Base-by-base conservation (phyloP, 202 grass and related monocot species). In the Alloteropsis angusta region DNA sequence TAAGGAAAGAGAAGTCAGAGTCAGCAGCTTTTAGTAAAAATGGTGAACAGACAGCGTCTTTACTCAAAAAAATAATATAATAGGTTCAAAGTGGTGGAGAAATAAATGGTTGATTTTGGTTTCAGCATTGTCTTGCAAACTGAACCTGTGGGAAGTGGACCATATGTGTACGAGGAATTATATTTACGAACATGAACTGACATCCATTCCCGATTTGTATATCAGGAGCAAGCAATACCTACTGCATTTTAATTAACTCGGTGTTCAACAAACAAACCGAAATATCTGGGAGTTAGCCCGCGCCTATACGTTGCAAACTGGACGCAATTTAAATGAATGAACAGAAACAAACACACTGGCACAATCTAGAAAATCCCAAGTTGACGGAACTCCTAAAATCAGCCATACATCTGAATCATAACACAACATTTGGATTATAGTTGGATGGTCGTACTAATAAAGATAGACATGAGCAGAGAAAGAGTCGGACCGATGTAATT, bases 401-500 rank as follows among this genome's bases (percentile, higher is more conserved):
- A 43, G 25, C 1, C 50, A 41, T 74, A 16, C 35, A 19, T 68
- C 19, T 8, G 14, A 19, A 74, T 38, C 15, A 68, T 38, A 45
- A 36, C 47, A 14, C 10, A 60, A 9, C 5, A 36, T 0, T 36
- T 36, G 35, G 35, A 36, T 30, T 30, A 30, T 30, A 30, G 3
- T 69, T 34, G 30, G 22, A 60, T 46, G 30, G 21, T 1, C 12
- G 13, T 47, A n/a, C n/a, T n/a, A 77, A 56, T 30, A 30, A 30
- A 30, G 28, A 30, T 30, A 21, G 9, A 50, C n/a, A 50, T 35
- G 7, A 71, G 68, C 32, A 71, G 18, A 53, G 42, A 78, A 75
- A 14, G 1, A 62, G 36, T 35, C 80, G 36, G 60, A 98, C 92
- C 95, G 0, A 98, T 98, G 55, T 98, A 95, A 82, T 89, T 98